These are phyloP conservation scores for Alternaria triticina DNA, from an alignment of 2,329 filamentous ascomycete genomes.

Conservation along the genomic window DNA sequence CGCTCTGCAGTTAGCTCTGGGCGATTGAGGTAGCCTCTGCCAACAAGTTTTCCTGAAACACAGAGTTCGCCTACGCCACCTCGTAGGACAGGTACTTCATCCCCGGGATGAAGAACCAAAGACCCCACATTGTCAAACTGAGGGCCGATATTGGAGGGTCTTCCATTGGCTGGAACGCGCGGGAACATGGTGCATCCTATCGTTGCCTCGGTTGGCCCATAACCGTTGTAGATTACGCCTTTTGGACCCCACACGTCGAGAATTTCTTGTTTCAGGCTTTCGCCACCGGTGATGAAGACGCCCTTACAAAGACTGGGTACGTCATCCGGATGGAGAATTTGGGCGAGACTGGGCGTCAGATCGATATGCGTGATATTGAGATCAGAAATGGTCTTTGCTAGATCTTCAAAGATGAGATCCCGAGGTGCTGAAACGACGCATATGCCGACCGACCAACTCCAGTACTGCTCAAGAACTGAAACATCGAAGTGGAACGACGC, in stretches of 20 bases:
- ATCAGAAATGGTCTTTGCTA: slow-evolving; percentile 72
- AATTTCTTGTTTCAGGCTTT: slow-evolving; percentile 87
- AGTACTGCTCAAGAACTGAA: slow-evolving; percentile 90
- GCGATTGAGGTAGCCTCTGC: slow-evolving; percentile 85
- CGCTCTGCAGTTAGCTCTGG: slow-evolving; percentile 76
- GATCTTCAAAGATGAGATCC: slow-evolving; percentile 84
- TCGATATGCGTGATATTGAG: slow-evolving; percentile 89
- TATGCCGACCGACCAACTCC: slow-evolving; percentile 92
- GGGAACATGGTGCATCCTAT: slow-evolving; percentile 91
- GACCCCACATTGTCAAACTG: slow-evolving; percentile 89
- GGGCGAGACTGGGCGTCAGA: slow-evolving; percentile 84
- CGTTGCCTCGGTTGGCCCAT: slow-evolving; percentile 90
- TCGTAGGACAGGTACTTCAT: slow-evolving; percentile 72
- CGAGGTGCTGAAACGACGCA: slow-evolving; percentile 81
- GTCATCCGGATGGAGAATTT: slow-evolving; percentile 77
- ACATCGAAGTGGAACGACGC: slow-evolving; percentile 96
- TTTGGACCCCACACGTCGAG: slow-evolving; percentile 82
- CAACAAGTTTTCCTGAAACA: slow-evolving; percentile 84
- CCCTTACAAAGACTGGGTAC: slow-evolving; percentile 80
- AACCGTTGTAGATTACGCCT: slow-evolving; percentile 85
- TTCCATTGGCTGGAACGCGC: slow-evolving; percentile 77
- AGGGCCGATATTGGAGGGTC: slow-evolving; percentile 84
- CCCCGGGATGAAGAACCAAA: slow-evolving; percentile 74
- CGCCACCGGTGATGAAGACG: slow-evolving; percentile 92
- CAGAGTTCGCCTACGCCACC: slow-evolving; percentile 89